Evolutionary conservation across 2,329 filamentous ascomycete species (phyloP), one percentile per base, ranked within the genome.

Genomic region (Microcera coccophila): DNA sequence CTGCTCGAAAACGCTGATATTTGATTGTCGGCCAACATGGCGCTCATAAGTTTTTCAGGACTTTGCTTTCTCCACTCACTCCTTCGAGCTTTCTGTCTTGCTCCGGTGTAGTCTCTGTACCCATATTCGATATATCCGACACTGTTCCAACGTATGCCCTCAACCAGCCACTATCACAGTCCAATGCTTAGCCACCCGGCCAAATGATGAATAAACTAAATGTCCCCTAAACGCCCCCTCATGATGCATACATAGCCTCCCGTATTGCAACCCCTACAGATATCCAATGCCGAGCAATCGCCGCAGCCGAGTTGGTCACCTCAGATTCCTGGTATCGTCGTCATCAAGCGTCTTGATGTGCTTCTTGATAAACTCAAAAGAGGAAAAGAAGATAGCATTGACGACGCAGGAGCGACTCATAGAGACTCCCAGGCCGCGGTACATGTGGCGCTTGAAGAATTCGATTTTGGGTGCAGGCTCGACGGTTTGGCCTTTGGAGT

Each of bases 301-400:
- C 15, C 31, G 19, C 37, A 24, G 9, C 24, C 24, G 24, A 9
- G 24, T 28, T 37, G 16, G n/a, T n/a, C n/a, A n/a, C n/a, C n/a
- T n/a, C n/a, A n/a, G n/a, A n/a, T n/a, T 22, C 35, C 5, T 36
- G 15, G 5, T 16, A 11, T 49, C 45, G 17, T 63, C 57, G 38
- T 79, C 74, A 29, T 79, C 74, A 50, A 78, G 66, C 9, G 69
- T 64, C 58, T 77, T 75, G 64, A 82, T 79, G 51, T 74, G 73
- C 62, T 82, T 84, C 70, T 93, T 93, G 57, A 87, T 77, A 57
- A 88, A 83, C 67, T 94, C 88, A 62, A 93, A 94, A 29, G 83
- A 85, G 33, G 86, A 90, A 69, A 94, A 94, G 74, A 94, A 94
- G 57, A 94, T 86, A 53, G 87, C 87, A 62, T 94, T 94, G 54